These are phyloP conservation scores for Pichia sp. DNA, from an alignment of 1,139 yeast genomes.

Conservation along the genomic window DNA sequence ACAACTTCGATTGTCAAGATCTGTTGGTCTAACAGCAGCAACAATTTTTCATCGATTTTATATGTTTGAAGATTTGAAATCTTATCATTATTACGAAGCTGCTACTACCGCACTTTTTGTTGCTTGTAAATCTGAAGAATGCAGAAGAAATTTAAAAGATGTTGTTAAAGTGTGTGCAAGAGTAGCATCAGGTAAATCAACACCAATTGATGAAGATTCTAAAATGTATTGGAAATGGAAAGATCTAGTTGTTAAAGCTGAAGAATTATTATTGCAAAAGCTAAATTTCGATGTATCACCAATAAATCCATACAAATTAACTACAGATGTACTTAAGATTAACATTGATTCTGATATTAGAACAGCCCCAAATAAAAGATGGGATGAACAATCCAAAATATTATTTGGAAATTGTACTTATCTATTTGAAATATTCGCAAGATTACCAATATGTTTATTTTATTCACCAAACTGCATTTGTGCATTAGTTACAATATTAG, in stretches of 20 bases:
- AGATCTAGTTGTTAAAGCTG: conserved; percentile 38
- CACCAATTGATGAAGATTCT: conserved; percentile 39
- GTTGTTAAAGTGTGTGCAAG: conserved; percentile 42
- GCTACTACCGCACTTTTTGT: conserved; percentile 46
- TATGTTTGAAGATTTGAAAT: conserved; percentile 36
- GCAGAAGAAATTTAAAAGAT: conserved; percentile 41
- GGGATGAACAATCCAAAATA: conserved; percentile 18
- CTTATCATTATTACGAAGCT: conserved; percentile 37
- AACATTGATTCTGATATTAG: conserved; percentile 5
- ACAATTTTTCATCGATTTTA: conserved; percentile 45
- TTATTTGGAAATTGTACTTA: conserved; percentile 24
- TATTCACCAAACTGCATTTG: conserved; percentile 21
- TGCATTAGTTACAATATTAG: conserved; percentile 23
- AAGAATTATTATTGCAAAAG: conserved; percentile 41
- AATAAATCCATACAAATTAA: conserved; percentile 36
- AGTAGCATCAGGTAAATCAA: conserved; percentile 36
- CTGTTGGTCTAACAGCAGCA: conserved; percentile 44
- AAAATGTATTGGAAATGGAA: conserved; percentile 48
- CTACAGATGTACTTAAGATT: conserved; percentile 19
- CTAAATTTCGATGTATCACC: conserved; percentile 45
- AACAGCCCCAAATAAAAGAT: conserved; percentile 8
- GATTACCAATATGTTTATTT: conserved; percentile 26
- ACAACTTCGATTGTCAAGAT: conserved; percentile 39
- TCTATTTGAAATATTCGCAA: conserved; percentile 24
- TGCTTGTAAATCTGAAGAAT: conserved; percentile 48